These are phyloP conservation scores for Kwoniella heveanensis DNA, from an alignment of 768 basidiomycete genomes.

Conservation along the genomic window DNA sequence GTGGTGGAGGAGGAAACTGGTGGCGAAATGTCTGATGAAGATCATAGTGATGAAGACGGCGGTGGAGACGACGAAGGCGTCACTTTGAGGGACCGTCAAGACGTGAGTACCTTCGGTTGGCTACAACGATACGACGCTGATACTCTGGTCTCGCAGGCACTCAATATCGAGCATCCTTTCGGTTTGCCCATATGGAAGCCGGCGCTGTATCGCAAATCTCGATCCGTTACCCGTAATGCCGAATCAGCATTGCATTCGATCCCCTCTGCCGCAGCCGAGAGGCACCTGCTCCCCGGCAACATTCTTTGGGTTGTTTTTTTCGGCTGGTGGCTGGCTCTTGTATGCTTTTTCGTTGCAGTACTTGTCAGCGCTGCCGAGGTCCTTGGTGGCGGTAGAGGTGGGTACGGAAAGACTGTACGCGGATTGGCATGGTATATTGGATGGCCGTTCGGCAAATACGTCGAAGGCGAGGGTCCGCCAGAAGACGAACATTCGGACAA, in stretches of 20 bases:
- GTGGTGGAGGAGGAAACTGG: constrained; percentile 39
- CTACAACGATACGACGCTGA: too few relatives aligned
- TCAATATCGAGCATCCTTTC: constrained; percentile 98
- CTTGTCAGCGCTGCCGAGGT: constrained; percentile 66
- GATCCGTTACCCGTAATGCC: constrained; percentile 92
- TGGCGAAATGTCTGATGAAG: constrained; percentile 29
- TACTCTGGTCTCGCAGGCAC: constrained; percentile 56
- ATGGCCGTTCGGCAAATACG: constrained; percentile 99
- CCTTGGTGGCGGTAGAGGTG: constrained; percentile 75
- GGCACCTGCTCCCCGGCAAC: constrained; percentile 90
- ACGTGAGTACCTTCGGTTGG: constrained; percentile 60
- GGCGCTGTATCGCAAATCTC: constrained; percentile 94
- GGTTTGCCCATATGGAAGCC: constrained; percentile 99
- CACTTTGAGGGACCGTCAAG: constrained; percentile 92
- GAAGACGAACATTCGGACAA: constrained; percentile 32
- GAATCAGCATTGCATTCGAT: constrained; percentile 90
- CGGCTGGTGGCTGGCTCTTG: constrained; percentile 87
- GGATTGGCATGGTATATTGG: constrained; percentile 94
- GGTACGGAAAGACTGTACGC: constrained; percentile 80
- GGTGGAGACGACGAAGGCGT: constrained; percentile 75
- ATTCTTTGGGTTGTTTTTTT: constrained; percentile 86
- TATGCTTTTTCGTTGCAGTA: constrained; percentile 69
- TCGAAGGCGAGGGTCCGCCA: constrained; percentile 68
- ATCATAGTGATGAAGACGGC: constrained; percentile 40
- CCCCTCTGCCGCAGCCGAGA: constrained; percentile 89